phyloP scores from a whole-genome alignment of 352 stramenopile genomes.

The Phytophthora pistaciae region DNA sequence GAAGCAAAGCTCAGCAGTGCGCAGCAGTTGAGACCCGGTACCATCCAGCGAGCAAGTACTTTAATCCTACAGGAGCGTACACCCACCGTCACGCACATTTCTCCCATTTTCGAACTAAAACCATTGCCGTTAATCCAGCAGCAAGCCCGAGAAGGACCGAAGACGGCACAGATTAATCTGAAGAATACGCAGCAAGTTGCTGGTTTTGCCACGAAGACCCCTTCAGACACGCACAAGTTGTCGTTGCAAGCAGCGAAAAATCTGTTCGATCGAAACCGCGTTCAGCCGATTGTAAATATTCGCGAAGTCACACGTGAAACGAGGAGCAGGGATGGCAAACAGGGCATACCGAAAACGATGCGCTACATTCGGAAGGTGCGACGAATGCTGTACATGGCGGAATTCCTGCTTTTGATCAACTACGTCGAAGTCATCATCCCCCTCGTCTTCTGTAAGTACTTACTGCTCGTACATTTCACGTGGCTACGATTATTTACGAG shows the following conservation, averaged over 20 bases:
- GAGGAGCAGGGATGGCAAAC: background rate
- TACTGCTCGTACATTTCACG: too few relatives aligned
- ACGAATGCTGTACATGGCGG: slow-evolving; percentile 21
- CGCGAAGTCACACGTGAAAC: background rate
- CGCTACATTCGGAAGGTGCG: slow-evolving; percentile 1
- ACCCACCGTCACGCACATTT: background rate
- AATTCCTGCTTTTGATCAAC: slow-evolving; percentile 28
- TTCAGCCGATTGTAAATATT: slow-evolving; percentile 8
- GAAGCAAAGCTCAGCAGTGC: background rate
- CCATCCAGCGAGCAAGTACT: background rate
- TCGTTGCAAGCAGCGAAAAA: background rate
- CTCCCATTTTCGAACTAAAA: background rate
- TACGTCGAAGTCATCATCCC: slow-evolving; percentile 33
- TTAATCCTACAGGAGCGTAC: background rate
- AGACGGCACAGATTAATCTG: background rate
- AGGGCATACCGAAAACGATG: background rate
- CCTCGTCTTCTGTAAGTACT: slow-evolving; percentile 23
- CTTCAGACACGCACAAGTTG: background rate
- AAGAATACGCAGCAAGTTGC: background rate
- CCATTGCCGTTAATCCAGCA: background rate
- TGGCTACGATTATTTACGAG: too few relatives aligned
- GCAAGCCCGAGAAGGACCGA: background rate
- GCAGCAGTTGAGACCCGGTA: background rate
- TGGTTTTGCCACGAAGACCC: background rate
- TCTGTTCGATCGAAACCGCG: slow-evolving; percentile 1